Conservation (phyloP, 345 rosid species). For the Erodium maritimum region DNA sequence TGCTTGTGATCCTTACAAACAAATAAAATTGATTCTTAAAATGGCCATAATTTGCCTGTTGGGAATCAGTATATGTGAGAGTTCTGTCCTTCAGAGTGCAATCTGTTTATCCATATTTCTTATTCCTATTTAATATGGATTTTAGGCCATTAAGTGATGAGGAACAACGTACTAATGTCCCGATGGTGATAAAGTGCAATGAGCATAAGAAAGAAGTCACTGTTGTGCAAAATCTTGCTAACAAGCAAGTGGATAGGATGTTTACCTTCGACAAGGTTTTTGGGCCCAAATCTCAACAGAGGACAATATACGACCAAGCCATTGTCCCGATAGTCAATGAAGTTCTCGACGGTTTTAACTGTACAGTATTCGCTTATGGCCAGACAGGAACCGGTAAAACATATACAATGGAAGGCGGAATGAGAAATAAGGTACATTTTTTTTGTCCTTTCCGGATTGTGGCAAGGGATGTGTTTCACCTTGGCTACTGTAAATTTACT, state of each 20-base stretch:
- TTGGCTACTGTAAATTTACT: background rate
- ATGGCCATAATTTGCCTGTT: too few species aligned
- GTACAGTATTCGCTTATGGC: slow-evolving; percentile 91
- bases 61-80: too few species aligned
- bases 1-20: too few species aligned
- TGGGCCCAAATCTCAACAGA: slow-evolving; percentile 87
- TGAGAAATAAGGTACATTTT: slow-evolving; percentile 62
- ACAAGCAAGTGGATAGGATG: slow-evolving; percentile 68
- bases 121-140: slow-evolving; percentile 1
- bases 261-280: slow-evolving; percentile 95
- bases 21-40: too few species aligned
- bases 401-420: slow-evolving; percentile 95
- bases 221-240: slow-evolving; percentile 54
- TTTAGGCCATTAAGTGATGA: slow-evolving; percentile 70
- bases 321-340: slow-evolving; percentile 76
- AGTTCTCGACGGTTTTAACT: slow-evolving; percentile 88
- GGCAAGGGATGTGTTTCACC: background rate
- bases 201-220: slow-evolving; percentile 69
- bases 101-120: too few species aligned
- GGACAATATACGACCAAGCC: slow-evolving; percentile 89
- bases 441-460: background rate
- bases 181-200: slow-evolving; percentile 54
- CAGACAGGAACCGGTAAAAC: too few species aligned
- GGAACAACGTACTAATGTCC: slow-evolving; percentile 55
- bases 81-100: too few species aligned